Percentiles rank a stretch among this genome's conserved stretches.
phyloP scores from a whole-genome alignment of 2,329 filamentous ascomycete genomes.

The Alternaria consortialis region DNA sequence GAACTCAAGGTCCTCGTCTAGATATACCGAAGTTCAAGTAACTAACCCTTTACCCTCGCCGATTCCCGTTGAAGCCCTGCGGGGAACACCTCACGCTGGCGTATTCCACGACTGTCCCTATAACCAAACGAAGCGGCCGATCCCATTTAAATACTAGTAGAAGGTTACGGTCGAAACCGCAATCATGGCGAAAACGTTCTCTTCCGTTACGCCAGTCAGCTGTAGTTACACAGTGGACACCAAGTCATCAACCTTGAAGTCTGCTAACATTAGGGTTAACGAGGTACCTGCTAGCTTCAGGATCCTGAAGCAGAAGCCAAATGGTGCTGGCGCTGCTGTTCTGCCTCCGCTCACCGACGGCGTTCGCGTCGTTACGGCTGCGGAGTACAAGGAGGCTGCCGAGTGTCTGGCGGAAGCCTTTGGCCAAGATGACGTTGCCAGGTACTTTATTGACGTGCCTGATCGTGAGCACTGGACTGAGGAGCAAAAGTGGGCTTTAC shows the following conservation, averaged over 20 bases:
- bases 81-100: constrained; percentile 53
- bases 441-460: constrained; percentile 77
- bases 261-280: constrained; percentile 40
- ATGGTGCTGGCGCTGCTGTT: constrained; percentile 9
- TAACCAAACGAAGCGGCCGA: constrained; percentile 58
- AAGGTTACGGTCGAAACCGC: constrained; percentile 48
- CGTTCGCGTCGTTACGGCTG: constrained; percentile 70
- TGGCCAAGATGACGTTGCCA: constrained; percentile 74
- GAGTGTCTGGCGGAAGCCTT: constrained; percentile 80
- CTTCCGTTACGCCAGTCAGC: constrained; percentile 38
- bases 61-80: constrained; percentile 25
- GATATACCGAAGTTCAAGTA: constrained; percentile 45
- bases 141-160: constrained; percentile 58
- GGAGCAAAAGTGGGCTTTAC: constrained; percentile 77
- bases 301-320: constrained; percentile 40
- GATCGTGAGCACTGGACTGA: constrained; percentile 70
- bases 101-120: constrained; percentile 48
- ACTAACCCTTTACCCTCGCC: constrained; percentile 34
- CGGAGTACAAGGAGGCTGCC: constrained; percentile 76
- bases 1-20: constrained; percentile 39
- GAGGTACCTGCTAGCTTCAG: constrained; percentile 44
- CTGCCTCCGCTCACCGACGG: constrained; percentile 52
- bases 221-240: constrained; percentile 43
- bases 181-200: constrained; percentile 58
- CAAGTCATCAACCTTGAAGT: constrained; percentile 51